Base-by-base conservation (phyloP, 2,329 filamentous ascomycete species). In the Fusarium robinianum region DNA sequence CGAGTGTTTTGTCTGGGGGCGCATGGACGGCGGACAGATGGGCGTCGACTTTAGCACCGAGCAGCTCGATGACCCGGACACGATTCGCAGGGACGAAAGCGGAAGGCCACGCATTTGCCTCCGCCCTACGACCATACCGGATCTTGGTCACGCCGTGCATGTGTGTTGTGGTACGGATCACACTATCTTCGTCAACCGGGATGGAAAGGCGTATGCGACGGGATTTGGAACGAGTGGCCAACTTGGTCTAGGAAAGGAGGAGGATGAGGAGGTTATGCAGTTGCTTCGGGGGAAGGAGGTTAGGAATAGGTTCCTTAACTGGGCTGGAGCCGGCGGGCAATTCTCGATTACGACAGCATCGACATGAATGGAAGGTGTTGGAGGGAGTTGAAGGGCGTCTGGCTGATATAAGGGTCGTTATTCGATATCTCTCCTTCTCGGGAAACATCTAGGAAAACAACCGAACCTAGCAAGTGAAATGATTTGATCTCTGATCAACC, bases 181-280 rank as follows among this genome's bases (percentile, higher is more conserved):
- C 65, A 83, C 76, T 46, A 76, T 90, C 39, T 84, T 80, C 22
- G 74, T 90, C 56, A 79, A 78, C 51, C 72, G 73, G 43, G 75
- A 83, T 25, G 85, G 86, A 77, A 44, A 10, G 8, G 49, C 23
- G 6, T 49, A 30, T 14, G 19, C 78, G 2, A 88, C 85, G 83
- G 87, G 87, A 3, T 88, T 89, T 69, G 83, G 78, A 8, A 78
- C 77, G 17, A 85, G 80, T 51, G 87, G 85, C 58, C 85, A 88
- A 66, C 87, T 85, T 8, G 86, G 86, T 2, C 80, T 80, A 45
- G 84, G 84, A 11, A 80, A 75, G 1, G 79, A 79, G 15, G 85
- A 90, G 30, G 88, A 94, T 30, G 23, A 29, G 7, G 7, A 44
- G 3, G 26, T 41, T 19, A 31, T 32, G 12, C 44, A 24, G 27